Evolutionary conservation across 306 rosid species (phyloP).

Genomic region (Dryas drummondii): DNA sequence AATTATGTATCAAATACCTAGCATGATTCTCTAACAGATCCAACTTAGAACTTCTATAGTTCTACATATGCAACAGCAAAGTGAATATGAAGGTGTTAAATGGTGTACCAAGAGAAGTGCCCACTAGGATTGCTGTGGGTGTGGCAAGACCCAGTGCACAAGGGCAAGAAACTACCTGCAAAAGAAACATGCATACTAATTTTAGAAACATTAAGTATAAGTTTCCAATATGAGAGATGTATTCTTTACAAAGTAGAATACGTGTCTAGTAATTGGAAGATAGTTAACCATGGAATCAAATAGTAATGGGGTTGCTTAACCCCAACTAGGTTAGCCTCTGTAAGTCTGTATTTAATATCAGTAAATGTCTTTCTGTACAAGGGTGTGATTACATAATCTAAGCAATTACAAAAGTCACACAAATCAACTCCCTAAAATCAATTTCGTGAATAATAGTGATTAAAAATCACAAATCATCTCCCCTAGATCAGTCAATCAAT

Average conservation of each 20-base stretch:
- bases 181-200: not conserved
- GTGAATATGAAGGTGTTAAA: constrained; percentile 26
- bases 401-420: not conserved
- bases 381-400: not conserved
- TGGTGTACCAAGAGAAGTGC: constrained; percentile 83
- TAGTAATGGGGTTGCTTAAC: not conserved
- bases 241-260: not conserved
- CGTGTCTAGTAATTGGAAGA: not conserved
- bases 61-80: not conserved
- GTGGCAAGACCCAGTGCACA: constrained; percentile 99
- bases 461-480: not conserved
- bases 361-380: not conserved
- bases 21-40: not conserved
- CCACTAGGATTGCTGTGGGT: constrained; percentile 95
- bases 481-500: not conserved
- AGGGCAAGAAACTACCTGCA: constrained; percentile 98
- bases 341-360: not conserved
- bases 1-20: not conserved
- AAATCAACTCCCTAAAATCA: not conserved
- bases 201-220: not conserved
- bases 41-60: not conserved
- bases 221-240: not conserved
- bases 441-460: not conserved
- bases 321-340: not conserved
- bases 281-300: not conserved